Conservation (phyloP, 345 rosid species). For the Linum lewisii region DNA sequence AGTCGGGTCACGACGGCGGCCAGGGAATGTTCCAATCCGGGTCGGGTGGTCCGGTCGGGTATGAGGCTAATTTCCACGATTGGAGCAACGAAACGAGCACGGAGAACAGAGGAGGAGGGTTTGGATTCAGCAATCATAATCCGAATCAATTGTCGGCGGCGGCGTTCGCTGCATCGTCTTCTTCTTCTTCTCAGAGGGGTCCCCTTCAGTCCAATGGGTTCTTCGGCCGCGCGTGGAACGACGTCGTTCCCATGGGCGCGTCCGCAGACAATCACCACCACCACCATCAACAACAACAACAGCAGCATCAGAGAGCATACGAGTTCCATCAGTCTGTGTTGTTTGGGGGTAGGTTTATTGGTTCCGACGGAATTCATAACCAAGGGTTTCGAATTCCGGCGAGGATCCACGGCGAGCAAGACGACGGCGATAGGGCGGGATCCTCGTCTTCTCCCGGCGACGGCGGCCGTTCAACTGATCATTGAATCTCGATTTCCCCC, state of each 20-base stretch:
- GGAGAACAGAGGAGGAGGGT: constrained; percentile 4
- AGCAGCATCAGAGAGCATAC: constrained; percentile 24
- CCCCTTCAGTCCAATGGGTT: constrained; percentile 79
- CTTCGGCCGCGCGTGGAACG: constrained; percentile 47
- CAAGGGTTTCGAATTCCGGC: constrained; percentile 36
- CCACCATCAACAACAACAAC: not conserved
- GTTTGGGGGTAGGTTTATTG: constrained; percentile 36
- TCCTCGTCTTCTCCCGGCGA: constrained; percentile 38
- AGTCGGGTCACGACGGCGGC: constrained; percentile 12
- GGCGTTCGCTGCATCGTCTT: too few species aligned
- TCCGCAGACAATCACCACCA: constrained; percentile 12
- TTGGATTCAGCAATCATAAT: not conserved
- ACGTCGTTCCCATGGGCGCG: constrained; percentile 25
- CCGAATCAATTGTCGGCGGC: constrained; percentile 16
- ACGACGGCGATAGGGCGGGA: constrained; percentile 27
- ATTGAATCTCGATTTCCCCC: not conserved
- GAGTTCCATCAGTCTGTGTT: constrained; percentile 33
- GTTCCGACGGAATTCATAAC: constrained; percentile 38
- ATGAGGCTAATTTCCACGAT: constrained; percentile 5
- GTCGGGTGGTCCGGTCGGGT: constrained; percentile 13
- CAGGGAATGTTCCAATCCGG: constrained; percentile 20
- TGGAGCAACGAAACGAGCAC: constrained; percentile 3
- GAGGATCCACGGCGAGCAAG: constrained; percentile 40
- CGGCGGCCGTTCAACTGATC: constrained; percentile 13
- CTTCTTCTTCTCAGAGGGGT: constrained; percentile 43